phyloP scores from a whole-genome alignment of 2,329 filamentous ascomycete species.

The Coniella vitis region DNA sequence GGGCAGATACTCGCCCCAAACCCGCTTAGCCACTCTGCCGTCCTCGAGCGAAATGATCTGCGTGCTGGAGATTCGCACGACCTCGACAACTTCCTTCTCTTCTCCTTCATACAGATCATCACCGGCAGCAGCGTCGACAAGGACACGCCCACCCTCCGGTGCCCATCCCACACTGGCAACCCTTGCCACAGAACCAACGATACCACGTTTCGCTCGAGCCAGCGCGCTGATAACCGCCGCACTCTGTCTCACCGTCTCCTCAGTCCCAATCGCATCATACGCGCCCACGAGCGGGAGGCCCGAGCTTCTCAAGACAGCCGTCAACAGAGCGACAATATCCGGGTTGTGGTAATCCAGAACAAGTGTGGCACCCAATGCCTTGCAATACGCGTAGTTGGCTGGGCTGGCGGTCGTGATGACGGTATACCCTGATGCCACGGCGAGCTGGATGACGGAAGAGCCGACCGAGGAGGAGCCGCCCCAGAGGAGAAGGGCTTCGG shows the following conservation, averaged over 20 bases:
- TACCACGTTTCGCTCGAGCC: no score
- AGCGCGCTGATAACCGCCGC: conserved; percentile 2
- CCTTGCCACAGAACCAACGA: no score
- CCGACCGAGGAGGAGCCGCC: conserved; percentile 40
- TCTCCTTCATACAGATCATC: no score
- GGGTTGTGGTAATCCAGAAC: conserved; percentile 18
- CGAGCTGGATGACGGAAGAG: conserved; percentile 35
- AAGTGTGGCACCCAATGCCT: conserved; percentile 5
- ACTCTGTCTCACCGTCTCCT: conserved; percentile 2
- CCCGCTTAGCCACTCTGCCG: not conserved
- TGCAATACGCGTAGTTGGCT: conserved; percentile 9
- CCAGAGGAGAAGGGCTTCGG: conserved; percentile 36
- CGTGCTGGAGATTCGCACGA: conserved; percentile 1
- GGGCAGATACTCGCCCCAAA: conserved; percentile 21
- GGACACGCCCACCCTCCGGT: no score
- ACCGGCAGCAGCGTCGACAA: no score
- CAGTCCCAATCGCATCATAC: conserved; percentile 13
- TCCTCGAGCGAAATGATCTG: conserved; percentile 2
- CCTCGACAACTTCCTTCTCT: not conserved
- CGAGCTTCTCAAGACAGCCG: not conserved
- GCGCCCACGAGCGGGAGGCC: conserved; percentile 5
- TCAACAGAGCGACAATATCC: conserved; percentile 17
- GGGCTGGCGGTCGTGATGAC: conserved; percentile 13
- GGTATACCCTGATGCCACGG: conserved; percentile 16
- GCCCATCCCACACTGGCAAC: conserved; percentile 4